A percentile compares a stretch with the other conserved stretches of the same genome.
These are phyloP conservation scores for Stachybotrys echinatus DNA, from an alignment of 2,329 filamentous ascomycete species.

Conservation along the genomic window DNA sequence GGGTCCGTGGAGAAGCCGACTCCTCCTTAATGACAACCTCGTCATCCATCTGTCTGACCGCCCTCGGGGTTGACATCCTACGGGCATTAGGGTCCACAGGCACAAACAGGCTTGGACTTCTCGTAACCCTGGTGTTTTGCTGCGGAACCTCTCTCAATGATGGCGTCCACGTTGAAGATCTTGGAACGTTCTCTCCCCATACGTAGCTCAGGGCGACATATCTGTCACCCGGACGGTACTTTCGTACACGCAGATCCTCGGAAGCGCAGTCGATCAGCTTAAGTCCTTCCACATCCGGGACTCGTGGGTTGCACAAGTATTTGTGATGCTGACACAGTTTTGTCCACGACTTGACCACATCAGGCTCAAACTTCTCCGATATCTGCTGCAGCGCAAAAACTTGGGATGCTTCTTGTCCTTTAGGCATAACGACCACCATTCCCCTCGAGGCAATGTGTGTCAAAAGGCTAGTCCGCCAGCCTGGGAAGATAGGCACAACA, in stretches of 20 bases:
- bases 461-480: neutral
- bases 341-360: neutral
- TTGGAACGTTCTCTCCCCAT: neutral
- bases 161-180: neutral
- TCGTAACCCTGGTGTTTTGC: neutral
- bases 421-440: neutral
- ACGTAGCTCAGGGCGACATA: conserved; percentile 1
- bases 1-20: no score
- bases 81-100: neutral
- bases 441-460: neutral
- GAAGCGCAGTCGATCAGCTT: conserved; percentile 1
- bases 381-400: neutral
- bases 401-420: neutral
- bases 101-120: neutral
- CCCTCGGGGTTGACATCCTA: neutral
- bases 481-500: neutral
- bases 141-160: neutral
- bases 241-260: neutral
- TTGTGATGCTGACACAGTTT: neutral
- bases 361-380: neutral
- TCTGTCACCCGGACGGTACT: neutral
- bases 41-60: no score
- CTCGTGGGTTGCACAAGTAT: neutral
- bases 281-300: neutral
- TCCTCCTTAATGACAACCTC: no score